These are phyloP conservation scores for Podospora pseudocomata DNA, from an alignment of 495 filamentous ascomycete genomes.

Conservation along the genomic window DNA sequence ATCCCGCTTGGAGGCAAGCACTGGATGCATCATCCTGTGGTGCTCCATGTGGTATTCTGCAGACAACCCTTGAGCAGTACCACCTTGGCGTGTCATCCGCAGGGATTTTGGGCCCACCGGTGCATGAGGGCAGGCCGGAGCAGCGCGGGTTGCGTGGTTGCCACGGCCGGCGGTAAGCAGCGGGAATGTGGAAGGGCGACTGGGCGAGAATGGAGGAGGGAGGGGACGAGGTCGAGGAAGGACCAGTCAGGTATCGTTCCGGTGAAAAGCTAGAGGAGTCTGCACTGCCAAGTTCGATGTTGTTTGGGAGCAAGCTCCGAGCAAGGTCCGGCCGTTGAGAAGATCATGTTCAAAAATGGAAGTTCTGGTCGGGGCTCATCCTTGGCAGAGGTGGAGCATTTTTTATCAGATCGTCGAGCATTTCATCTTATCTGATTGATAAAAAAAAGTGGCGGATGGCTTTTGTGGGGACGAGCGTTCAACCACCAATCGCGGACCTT, in stretches of 20 bases:
- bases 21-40: background rate
- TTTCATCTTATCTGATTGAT: constrained; percentile 5
- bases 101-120: background rate
- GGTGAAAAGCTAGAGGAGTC: background rate
- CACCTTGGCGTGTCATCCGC: background rate
- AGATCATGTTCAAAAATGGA: too few relatives aligned
- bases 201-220: background rate
- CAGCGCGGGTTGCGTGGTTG: background rate
- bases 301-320: background rate
- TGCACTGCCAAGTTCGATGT: background rate
- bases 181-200: background rate
- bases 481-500: background rate
- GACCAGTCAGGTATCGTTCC: background rate
- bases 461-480: background rate
- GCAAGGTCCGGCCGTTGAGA: background rate
- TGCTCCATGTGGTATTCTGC: background rate
- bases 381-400: background rate
- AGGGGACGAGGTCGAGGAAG: background rate
- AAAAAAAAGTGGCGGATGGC: background rate
- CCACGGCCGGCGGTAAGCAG: background rate
- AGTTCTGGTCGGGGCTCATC: background rate
- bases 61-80: background rate
- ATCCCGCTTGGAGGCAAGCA: background rate
- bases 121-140: background rate
- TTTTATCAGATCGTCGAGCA: background rate